Evolutionary conservation across 345 rosid species (phyloP).

Genomic region (Eutrema heterophyllum): DNA sequence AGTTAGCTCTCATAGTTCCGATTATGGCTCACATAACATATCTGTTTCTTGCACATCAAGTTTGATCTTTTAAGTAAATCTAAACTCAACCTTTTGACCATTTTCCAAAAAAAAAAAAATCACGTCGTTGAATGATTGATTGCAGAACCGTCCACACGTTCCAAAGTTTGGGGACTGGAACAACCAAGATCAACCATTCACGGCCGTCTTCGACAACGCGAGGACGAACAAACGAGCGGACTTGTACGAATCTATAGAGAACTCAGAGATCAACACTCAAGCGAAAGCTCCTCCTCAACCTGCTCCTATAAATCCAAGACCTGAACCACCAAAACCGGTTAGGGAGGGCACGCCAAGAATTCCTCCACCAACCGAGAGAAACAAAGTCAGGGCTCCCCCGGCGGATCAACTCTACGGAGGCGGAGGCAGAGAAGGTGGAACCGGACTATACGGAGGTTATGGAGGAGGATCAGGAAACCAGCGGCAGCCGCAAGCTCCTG

Average conservation of each 20-base stretch:
- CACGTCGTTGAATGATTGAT: background rate
- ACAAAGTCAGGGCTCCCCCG: conserved; percentile 44
- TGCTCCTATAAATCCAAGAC: conserved; percentile 13
- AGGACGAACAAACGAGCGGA: conserved; percentile 25
- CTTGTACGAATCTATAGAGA: conserved; percentile 24
- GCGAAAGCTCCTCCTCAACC: conserved; percentile 18
- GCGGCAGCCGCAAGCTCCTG: conserved; percentile 14
- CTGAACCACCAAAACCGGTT: conserved; percentile 15
- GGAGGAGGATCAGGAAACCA: conserved; percentile 16
- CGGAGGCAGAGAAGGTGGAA: background rate
- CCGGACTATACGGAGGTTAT: conserved; percentile 17
- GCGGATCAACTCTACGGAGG: conserved; percentile 35
- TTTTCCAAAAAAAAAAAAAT: background rate
- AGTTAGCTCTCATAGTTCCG: background rate
- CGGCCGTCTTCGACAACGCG: conserved; percentile 33
- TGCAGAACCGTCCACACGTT: conserved; percentile 33
- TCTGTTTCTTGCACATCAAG: conserved; percentile 4
- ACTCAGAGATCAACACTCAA: background rate
- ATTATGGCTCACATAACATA: background rate
- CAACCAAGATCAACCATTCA: conserved; percentile 32
- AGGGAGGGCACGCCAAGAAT: conserved; percentile 1
- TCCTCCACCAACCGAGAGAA: conserved; percentile 39
- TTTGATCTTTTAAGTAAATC: background rate
- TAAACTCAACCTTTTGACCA: background rate
- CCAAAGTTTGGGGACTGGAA: conserved; percentile 37